These are phyloP conservation scores for Lentinula sp. DNA, from an alignment of 768 basidiomycete species.

Conservation along the genomic window DNA sequence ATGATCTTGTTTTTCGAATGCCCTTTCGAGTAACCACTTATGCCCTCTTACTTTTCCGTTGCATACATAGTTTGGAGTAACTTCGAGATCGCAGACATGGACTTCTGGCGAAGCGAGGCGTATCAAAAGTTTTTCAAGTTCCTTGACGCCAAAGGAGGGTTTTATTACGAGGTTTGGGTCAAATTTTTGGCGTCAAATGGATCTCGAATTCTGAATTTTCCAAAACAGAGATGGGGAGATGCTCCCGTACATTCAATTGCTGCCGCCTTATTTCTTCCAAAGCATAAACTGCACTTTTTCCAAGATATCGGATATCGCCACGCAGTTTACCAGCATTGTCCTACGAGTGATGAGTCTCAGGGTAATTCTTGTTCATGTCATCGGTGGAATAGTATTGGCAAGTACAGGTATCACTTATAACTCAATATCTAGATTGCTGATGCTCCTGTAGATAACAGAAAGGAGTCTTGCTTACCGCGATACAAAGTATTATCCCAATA, in stretches of 20 bases:
- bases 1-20: constrained; percentile 16
- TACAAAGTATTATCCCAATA: not conserved
- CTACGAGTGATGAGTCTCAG: constrained; percentile 8
- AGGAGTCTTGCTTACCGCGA: not conserved
- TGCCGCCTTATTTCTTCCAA: constrained; percentile 43
- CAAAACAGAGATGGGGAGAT: constrained; percentile 25
- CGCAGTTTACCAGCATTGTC: constrained; percentile 57
- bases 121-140: constrained; percentile 64
- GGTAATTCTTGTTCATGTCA: not conserved
- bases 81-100: constrained; percentile 67
- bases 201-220: not conserved
- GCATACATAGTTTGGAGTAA: constrained; percentile 50
- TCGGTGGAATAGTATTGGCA: not conserved
- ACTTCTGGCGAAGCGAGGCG: constrained; percentile 63
- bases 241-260: constrained; percentile 58
- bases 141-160: constrained; percentile 61
- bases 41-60: not conserved
- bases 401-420: not conserved
- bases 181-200: not conserved
- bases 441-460: not conserved
- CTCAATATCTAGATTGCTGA: not conserved
- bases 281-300: constrained; percentile 59
- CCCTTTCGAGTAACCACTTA: not conserved
- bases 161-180: constrained; percentile 52
- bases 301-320: constrained; percentile 63